Percentiles rank a stretch among this genome's conserved stretches.
These are phyloP conservation scores for Globisporangium orthogonon DNA, from an alignment of 352 stramenopile species.

Conservation along the genomic window DNA sequence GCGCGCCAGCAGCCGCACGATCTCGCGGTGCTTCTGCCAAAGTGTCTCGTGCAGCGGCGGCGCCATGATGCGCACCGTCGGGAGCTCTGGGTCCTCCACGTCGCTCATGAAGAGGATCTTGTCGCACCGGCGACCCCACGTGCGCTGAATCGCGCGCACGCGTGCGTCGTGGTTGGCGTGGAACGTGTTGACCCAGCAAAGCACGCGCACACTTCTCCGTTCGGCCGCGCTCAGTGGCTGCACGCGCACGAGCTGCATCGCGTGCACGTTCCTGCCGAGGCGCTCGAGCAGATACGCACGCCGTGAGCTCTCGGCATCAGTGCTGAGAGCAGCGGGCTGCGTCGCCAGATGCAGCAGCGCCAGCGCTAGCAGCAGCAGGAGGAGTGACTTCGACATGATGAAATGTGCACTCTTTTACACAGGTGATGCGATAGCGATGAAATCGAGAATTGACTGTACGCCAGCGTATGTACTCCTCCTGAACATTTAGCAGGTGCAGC, in stretches of 20 bases:
- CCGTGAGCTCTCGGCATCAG: background rate
- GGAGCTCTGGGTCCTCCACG: constrained; percentile 48
- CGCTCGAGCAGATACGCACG: constrained; percentile 23
- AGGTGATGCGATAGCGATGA: no score
- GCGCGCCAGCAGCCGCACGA: constrained; percentile 59
- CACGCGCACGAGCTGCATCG: constrained; percentile 68
- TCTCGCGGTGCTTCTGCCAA: constrained; percentile 84
- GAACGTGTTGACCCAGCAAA: constrained; percentile 87
- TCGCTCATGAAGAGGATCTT: constrained; percentile 89
- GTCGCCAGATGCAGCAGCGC: background rate
- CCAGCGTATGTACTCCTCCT: no score
- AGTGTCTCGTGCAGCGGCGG: constrained; percentile 67
- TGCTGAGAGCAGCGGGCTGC: background rate
- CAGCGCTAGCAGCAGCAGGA: background rate
- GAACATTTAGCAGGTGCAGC: no score
- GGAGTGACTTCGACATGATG: no score
- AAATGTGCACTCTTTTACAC: no score
- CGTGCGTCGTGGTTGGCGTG: constrained; percentile 65
- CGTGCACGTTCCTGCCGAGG: constrained; percentile 56
- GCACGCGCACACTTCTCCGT: constrained; percentile 35
- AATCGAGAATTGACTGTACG: no score
- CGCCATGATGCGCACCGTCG: constrained; percentile 56
- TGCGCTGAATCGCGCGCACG: constrained; percentile 58
- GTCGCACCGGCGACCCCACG: constrained; percentile 77
- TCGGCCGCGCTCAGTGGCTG: constrained; percentile 33